Conservation (phyloP, 2,329 filamentous ascomycete species). For the Pestalotiopsis sp. region DNA sequence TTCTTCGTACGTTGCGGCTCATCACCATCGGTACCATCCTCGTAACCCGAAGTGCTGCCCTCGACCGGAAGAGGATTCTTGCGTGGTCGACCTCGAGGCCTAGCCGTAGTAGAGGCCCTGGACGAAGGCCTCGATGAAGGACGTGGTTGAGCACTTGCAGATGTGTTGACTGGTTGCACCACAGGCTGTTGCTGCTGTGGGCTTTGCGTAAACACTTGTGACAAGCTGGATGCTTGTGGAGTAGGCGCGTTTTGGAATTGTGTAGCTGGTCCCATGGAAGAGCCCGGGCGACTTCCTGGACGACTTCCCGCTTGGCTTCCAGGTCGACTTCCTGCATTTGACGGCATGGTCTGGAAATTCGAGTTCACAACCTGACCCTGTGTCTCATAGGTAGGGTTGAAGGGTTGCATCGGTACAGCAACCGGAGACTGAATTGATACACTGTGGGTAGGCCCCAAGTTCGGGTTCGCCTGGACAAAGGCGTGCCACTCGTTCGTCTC, state of each 20-base stretch:
- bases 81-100: conserved; percentile 58
- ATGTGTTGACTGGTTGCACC: conserved; percentile 11
- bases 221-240: not conserved
- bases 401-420: conserved; percentile 32
- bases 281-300: conserved; percentile 17
- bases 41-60: conserved; percentile 75
- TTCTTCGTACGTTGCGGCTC: conserved; percentile 67
- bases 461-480: conserved; percentile 73
- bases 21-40: conserved; percentile 66
- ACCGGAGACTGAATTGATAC: conserved; percentile 32
- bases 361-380: conserved; percentile 20
- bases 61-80: conserved; percentile 52
- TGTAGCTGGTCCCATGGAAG: conserved; percentile 26
- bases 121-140: conserved; percentile 64
- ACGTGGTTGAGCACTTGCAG: conserved; percentile 18
- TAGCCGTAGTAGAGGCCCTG: conserved; percentile 49
- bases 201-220: conserved; percentile 17
- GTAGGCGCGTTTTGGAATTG: not conserved
- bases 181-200: conserved; percentile 11
- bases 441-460: conserved; percentile 42
- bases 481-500: conserved; percentile 79
- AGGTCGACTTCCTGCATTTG: conserved; percentile 53
- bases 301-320: conserved; percentile 39
- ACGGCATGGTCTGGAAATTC: conserved; percentile 45
- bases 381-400: conserved; percentile 26